Percentiles rank a stretch among this genome's conserved stretches.
Conservation (phyloP, 1,284 basidiomycete genomes). For the Marasmius fiardii region DNA sequence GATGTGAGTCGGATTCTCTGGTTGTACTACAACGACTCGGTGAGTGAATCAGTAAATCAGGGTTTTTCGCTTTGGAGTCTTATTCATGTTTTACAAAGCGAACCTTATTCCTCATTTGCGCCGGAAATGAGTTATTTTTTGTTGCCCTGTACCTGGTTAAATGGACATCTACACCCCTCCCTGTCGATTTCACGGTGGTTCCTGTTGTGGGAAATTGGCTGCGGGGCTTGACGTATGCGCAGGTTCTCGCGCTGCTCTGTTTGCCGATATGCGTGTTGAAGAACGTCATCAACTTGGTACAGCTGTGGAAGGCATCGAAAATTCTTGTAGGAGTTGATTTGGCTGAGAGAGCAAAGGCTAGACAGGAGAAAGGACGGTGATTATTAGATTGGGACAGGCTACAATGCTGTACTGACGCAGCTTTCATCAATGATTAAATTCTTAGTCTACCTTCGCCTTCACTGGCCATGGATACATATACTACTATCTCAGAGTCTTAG, state of each 20-base stretch:
- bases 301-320: constrained; percentile 99
- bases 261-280: constrained; percentile 80
- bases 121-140: constrained; percentile 97
- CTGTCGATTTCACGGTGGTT: constrained; percentile 16
- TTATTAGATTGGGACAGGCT: not conserved
- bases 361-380: constrained; percentile 37
- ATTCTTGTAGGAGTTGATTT: constrained; percentile 89
- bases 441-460: not conserved
- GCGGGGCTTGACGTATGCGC: constrained; percentile 71
- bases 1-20: constrained; percentile 91
- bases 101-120: constrained; percentile 91
- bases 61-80: not conserved
- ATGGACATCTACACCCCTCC: constrained; percentile 70
- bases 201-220: constrained; percentile 18
- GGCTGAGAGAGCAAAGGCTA: constrained; percentile 72
- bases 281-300: constrained; percentile 94
- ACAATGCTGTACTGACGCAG: not conserved
- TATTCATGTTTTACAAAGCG: constrained; percentile 39
- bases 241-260: constrained; percentile 65
- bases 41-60: constrained; percentile 40
- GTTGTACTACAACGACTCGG: constrained; percentile 93
- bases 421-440: too few relatives aligned
- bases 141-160: constrained; percentile 95
- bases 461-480: not conserved
- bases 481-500: not conserved